These are phyloP conservation scores for Polygonum maritimum DNA, from an alignment of 148 eudicot species.

Conservation along the genomic window DNA sequence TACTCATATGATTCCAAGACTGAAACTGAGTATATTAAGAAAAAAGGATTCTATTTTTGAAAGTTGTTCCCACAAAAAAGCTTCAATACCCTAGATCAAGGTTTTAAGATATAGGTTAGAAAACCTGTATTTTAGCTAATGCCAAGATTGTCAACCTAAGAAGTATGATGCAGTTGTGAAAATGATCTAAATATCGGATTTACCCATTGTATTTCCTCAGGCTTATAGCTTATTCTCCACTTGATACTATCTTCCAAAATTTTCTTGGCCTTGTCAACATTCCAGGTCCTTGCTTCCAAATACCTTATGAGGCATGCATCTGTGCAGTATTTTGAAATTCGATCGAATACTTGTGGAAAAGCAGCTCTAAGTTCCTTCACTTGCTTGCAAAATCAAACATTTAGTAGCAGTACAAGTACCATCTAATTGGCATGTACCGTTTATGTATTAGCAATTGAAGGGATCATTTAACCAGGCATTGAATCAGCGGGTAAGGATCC, in stretches of 20 bases:
- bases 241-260: constrained; percentile 77
- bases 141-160: not conserved
- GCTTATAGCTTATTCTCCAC: constrained; percentile 78
- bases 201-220: constrained; percentile 97
- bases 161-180: not conserved
- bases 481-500: not conserved
- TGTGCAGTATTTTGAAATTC: constrained; percentile 44
- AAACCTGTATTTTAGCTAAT: too few relatives aligned
- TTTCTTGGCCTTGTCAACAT: constrained; percentile 67
- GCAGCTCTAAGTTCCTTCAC: constrained; percentile 51
- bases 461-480: too few relatives aligned
- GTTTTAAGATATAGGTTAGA: too few relatives aligned
- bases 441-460: not conserved
- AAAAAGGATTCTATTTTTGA: not conserved
- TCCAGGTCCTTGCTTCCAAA: constrained; percentile 83
- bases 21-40: too few relatives aligned
- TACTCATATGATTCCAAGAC: too few relatives aligned
- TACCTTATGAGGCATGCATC: constrained; percentile 79
- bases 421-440: not conserved
- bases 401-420: not conserved
- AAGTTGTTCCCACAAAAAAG: not conserved
- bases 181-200: not conserved
- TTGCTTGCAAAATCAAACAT: constrained; percentile 18
- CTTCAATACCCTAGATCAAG: too few relatives aligned
- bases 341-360: constrained; percentile 60